These are phyloP conservation scores for Torulaspora pretoriensis DNA, from an alignment of 1,139 yeast genomes.

Conservation along the genomic window DNA sequence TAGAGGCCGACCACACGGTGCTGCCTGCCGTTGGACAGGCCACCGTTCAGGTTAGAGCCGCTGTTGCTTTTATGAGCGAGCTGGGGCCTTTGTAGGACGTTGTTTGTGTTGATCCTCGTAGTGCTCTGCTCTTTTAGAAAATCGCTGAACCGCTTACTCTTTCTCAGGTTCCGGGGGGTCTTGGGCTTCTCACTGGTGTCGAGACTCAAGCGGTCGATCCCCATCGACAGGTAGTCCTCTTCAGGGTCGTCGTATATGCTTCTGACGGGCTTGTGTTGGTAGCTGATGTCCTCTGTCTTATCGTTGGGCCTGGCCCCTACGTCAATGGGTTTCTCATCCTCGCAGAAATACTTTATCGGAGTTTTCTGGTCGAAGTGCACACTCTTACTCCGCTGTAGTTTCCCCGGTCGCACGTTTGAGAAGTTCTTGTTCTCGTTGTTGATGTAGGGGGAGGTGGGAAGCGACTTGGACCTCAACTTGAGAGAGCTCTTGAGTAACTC, in stretches of 20 bases:
- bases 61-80: not conserved
- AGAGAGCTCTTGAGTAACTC: constrained; percentile 30
- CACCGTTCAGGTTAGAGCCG: not conserved
- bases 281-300: constrained; percentile 22
- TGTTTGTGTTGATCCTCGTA: not conserved
- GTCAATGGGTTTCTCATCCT: constrained; percentile 33
- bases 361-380: constrained; percentile 35
- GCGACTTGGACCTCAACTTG: constrained; percentile 32
- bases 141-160: constrained; percentile 13
- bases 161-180: constrained; percentile 10
- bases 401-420: constrained; percentile 10
- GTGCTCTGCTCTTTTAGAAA: constrained; percentile 2
- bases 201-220: constrained; percentile 7
- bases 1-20: constrained; percentile 27
- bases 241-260: constrained; percentile 12
- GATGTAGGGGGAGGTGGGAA: constrained; percentile 31
- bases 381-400: constrained; percentile 29
- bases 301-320: constrained; percentile 22
- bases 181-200: not conserved
- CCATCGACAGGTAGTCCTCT: constrained; percentile 9
- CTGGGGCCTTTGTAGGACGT: not conserved
- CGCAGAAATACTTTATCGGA: constrained; percentile 31
- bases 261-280: constrained; percentile 20
- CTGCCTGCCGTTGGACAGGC: not conserved
- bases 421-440: constrained; percentile 5